These are phyloP conservation scores for Pseudopyricularia cyperi DNA, from an alignment of 2,329 filamentous ascomycete species.

Conservation along the genomic window DNA sequence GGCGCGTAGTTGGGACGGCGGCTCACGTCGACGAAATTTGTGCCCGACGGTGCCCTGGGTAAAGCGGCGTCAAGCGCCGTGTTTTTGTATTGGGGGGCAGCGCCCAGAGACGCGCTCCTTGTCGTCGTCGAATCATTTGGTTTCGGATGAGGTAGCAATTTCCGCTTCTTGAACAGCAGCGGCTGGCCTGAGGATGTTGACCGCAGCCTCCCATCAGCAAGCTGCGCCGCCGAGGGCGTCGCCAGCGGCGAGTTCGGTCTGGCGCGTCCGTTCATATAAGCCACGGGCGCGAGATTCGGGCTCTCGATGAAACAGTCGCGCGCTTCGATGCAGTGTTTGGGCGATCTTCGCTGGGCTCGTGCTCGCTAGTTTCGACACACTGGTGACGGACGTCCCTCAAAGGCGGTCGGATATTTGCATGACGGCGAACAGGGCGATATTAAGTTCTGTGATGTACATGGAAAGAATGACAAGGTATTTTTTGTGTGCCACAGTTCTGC, in stretches of 20 bases:
- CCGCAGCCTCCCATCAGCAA: not conserved
- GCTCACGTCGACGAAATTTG: slow-evolving; percentile 21
- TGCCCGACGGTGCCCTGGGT: slow-evolving; percentile 11
- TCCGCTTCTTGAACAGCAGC: slow-evolving; percentile 22
- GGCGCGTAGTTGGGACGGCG: slow-evolving; percentile 14
- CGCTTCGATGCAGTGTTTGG: not conserved
- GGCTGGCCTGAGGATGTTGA: slow-evolving; percentile 4
- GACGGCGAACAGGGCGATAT: not conserved
- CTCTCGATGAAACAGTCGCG: not conserved
- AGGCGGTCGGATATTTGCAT: not conserved
- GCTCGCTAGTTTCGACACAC: not conserved
- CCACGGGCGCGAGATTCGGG: not conserved
- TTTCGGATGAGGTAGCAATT: slow-evolving; percentile 23
- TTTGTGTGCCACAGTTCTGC: not conserved
- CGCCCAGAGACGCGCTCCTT: slow-evolving; percentile 3
- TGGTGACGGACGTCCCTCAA: not conserved
- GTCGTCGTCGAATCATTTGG: slow-evolving; percentile 10
- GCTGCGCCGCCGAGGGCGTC: not conserved
- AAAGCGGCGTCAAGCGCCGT: slow-evolving; percentile 14
- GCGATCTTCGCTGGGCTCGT: not conserved
- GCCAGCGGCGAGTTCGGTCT: not conserved
- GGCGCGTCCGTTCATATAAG: slow-evolving; percentile 1
- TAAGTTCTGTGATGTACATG: not conserved
- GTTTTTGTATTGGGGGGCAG: slow-evolving; percentile 9
- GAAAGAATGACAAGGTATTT: not conserved